Conservation (phyloP, 2,329 filamentous ascomycete genomes). For the Daldinia sp. region DNA sequence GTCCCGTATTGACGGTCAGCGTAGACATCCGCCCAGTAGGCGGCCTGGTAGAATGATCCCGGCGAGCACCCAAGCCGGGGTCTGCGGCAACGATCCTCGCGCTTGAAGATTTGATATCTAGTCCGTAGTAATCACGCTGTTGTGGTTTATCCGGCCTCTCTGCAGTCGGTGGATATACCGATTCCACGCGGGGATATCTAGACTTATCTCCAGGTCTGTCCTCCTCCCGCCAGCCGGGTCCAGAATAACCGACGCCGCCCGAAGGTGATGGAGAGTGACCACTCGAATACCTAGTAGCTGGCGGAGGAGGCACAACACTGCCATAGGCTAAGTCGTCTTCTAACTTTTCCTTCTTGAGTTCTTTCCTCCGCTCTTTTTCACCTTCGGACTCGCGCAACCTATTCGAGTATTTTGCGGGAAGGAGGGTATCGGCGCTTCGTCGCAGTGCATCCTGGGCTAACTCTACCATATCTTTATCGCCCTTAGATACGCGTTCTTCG, state of each 20-base stretch:
- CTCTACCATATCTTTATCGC: conserved; percentile 42
- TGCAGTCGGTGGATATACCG: conserved; percentile 35
- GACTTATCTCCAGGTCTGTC: conserved; percentile 48
- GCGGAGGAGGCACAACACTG: conserved; percentile 34
- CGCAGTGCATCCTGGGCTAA: conserved; percentile 39
- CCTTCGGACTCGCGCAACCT: conserved; percentile 44
- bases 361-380: conserved; percentile 47
- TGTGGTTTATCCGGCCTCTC: conserved; percentile 36
- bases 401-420: conserved; percentile 45
- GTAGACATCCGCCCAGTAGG: conserved; percentile 60
- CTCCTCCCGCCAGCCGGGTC: conserved; percentile 52
- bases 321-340: conserved; percentile 64
- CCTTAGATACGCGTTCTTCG: conserved; percentile 38
- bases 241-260: conserved; percentile 43
- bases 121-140: conserved; percentile 46
- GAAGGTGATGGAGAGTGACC: conserved; percentile 40
- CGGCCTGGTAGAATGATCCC: conserved; percentile 57
- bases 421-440: conserved; percentile 45
- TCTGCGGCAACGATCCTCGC: conserved; percentile 55
- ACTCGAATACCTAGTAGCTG: conserved; percentile 28
- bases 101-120: conserved; percentile 51
- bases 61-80: conserved; percentile 46
- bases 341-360: conserved; percentile 46
- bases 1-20: conserved; percentile 59
- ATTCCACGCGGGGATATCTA: conserved; percentile 45